These are phyloP conservation scores for Clitopilus hobsonii DNA, from an alignment of 768 basidiomycete genomes.

Conservation along the genomic window DNA sequence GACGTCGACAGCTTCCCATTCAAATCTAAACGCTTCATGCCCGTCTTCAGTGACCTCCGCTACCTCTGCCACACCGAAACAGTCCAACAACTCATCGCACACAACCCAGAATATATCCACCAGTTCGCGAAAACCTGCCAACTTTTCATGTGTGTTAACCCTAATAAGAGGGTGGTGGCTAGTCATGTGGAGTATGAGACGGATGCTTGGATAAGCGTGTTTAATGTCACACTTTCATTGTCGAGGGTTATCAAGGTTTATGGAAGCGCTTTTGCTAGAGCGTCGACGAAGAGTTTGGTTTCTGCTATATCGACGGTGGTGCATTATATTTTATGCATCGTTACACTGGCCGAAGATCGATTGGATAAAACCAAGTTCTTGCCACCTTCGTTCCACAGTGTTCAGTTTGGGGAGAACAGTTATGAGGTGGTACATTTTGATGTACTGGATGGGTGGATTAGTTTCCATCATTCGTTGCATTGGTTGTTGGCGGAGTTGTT, in stretches of 20 bases:
- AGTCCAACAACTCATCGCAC: constrained; percentile 76
- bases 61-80: constrained; percentile 78
- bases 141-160: constrained; percentile 91
- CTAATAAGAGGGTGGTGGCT: constrained; percentile 76
- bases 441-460: constrained; percentile 76
- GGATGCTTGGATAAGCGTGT: constrained; percentile 95
- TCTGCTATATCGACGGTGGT: constrained; percentile 65
- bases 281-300: constrained; percentile 54
- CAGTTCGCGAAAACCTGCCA: constrained; percentile 76
- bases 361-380: constrained; percentile 64
- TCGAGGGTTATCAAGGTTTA: constrained; percentile 86
- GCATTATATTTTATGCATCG: constrained; percentile 67
- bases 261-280: constrained; percentile 74
- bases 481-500: constrained; percentile 88
- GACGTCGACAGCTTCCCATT: constrained; percentile 86
- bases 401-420: constrained; percentile 54
- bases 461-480: constrained; percentile 89
- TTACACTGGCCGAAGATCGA: constrained; percentile 61
- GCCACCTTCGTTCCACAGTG: constrained; percentile 58
- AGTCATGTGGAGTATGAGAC: constrained; percentile 95
- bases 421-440: constrained; percentile 75
- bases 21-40: constrained; percentile 95
- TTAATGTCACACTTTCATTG: constrained; percentile 89
- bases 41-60: constrained; percentile 86
- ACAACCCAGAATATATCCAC: constrained; percentile 58